Conservation (phyloP, 2,329 filamentous ascomycete genomes). For the Colletotrichum navitas region DNA sequence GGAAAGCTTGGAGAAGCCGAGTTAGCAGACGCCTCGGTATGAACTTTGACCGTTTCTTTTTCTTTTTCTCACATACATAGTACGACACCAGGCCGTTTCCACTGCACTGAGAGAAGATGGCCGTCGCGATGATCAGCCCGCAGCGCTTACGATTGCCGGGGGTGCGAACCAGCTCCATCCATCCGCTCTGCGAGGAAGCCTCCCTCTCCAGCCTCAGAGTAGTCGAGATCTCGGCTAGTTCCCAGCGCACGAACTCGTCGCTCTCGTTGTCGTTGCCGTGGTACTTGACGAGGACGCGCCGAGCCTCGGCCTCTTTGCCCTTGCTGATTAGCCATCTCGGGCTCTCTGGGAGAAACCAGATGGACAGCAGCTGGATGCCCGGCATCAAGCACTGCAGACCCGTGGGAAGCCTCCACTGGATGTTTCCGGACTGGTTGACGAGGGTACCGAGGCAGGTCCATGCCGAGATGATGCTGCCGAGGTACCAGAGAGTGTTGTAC, state of each 20-base stretch:
- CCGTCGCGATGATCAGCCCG: slow-evolving; percentile 50
- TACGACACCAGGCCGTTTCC: slow-evolving; percentile 35
- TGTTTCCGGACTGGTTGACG: slow-evolving; percentile 55
- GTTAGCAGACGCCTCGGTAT: background rate
- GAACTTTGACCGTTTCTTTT: background rate
- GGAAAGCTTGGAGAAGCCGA: background rate
- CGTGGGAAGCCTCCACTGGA: slow-evolving; percentile 61
- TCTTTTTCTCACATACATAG: slow-evolving; percentile 8
- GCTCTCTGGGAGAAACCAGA: slow-evolving; percentile 67
- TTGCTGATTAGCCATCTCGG: slow-evolving; percentile 70
- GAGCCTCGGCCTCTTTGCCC: slow-evolving; percentile 63
- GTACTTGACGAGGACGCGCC: slow-evolving; percentile 59
- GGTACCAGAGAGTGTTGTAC: slow-evolving; percentile 64
- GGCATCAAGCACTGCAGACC: slow-evolving; percentile 54
- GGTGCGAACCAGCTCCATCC: slow-evolving; percentile 53
- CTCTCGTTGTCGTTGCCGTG: slow-evolving; percentile 40
- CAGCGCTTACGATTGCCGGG: slow-evolving; percentile 47
- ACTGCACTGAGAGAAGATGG: slow-evolving; percentile 46
- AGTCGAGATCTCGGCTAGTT: slow-evolving; percentile 47
- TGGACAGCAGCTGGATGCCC: slow-evolving; percentile 58
- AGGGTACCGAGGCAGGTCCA: slow-evolving; percentile 63
- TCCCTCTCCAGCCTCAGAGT: slow-evolving; percentile 59
- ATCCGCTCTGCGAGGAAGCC: slow-evolving; percentile 49
- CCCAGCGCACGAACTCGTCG: slow-evolving; percentile 40
- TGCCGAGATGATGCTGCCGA: slow-evolving; percentile 52